Evolutionary conservation across 306 rosid genomes (phyloP), one percentile per base, ranked within the genome.

Genomic region (Quercus variabilis): DNA sequence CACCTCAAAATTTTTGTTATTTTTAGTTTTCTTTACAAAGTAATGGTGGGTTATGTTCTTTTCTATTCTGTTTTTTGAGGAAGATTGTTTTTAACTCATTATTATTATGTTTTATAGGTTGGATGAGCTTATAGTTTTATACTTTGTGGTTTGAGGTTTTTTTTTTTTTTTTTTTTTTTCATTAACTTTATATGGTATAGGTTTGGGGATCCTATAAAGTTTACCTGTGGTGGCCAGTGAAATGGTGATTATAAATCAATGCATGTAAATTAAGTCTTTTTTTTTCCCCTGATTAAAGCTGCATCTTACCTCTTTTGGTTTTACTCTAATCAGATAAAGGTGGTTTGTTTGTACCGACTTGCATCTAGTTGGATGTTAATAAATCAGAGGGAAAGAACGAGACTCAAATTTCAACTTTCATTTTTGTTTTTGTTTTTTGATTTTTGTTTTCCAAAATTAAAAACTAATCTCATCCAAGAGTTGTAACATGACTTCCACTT

Each of bases 231-330:
- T 26, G 57, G 28, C 49, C 70, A 20, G 2, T 77, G 74, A 25
- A 73, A 26, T 7, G 41, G 23, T 64, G 23, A 17, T 64, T 64
- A 30, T 7, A 31, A 30, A 64, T 31, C 17, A 31, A 31, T 64
- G 70, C 80, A 74, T 73, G 77, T 71, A 62, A 15, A 31, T 17
- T 12, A 18, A 11, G 23, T 30, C 5, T 31, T 64, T 64, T 15
- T 64, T n/a, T 83, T 63, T 70, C 69, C 69, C 51, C 69, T 70
- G 41, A 77, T 68, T 28, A 77, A 71, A 28, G 38, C 56, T 23
- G 12, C 55, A 26, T 58, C 20, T 10, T 55, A 18, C 35, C 30
- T 23, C 21, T 76, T 51, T 76, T 9, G 10, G 13, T 33, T 59
- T 51, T 74, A 43, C 51, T 28, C 30, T 15, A 26, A 63, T 63